Conservation (phyloP, 257 asterid genomes). For the Solanum raphanifolium region DNA sequence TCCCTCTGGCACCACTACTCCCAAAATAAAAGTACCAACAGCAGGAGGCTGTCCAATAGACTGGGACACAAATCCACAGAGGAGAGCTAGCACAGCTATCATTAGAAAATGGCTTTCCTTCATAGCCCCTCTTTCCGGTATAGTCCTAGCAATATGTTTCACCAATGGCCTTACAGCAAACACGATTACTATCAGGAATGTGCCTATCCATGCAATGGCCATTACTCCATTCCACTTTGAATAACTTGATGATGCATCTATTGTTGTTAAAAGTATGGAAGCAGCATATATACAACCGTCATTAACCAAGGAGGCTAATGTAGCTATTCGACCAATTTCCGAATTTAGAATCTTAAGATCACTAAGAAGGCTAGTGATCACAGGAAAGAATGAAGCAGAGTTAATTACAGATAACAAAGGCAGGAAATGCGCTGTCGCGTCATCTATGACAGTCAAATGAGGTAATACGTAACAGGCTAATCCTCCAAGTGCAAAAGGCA, state of each 20-base stretch:
- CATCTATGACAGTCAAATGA: background rate
- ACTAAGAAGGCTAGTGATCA: conserved; percentile 29
- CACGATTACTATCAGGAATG: background rate
- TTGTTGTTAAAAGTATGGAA: background rate
- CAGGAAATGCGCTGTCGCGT: background rate
- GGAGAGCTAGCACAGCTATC: conserved; percentile 13
- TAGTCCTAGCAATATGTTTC: conserved; percentile 2
- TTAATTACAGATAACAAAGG: conserved; percentile 16
- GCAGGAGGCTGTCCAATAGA: conserved; percentile 40
- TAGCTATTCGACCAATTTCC: conserved; percentile 46
- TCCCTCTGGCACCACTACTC: conserved; percentile 35
- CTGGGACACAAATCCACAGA: conserved; percentile 29
- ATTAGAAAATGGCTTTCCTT: conserved; percentile 36
- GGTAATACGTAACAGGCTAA: conserved; percentile 1
- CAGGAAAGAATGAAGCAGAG: conserved; percentile 44
- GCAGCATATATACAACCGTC: conserved; percentile 26
- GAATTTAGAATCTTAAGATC: conserved; percentile 65
- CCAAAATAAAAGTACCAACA: conserved; percentile 35
- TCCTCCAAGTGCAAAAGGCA: conserved; percentile 26
- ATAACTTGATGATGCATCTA: background rate
- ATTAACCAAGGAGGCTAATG: conserved; percentile 28
- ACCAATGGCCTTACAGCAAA: conserved; percentile 25
- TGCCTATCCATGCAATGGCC: background rate
- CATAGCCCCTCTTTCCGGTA: conserved; percentile 31
- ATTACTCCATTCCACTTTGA: background rate